Percentiles rank a stretch among this genome's conserved stretches.
Conservation (phyloP, 2,329 filamentous ascomycete genomes). For the Hortaea werneckii region DNA sequence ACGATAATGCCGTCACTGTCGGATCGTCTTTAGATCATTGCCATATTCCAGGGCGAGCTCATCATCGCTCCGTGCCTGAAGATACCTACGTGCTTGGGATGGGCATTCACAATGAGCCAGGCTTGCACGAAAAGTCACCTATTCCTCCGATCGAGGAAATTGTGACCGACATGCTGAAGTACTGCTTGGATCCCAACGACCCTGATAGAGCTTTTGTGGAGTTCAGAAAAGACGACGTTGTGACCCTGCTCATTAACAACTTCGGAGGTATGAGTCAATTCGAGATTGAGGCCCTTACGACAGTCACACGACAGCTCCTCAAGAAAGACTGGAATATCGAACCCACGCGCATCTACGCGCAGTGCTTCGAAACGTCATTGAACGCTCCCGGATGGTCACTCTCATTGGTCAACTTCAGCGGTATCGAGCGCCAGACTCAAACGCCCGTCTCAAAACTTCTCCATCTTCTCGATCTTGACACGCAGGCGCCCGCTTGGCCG, state of each 20-base stretch:
- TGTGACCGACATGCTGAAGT: constrained; percentile 38
- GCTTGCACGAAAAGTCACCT: constrained; percentile 34
- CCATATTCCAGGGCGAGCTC: constrained; percentile 42
- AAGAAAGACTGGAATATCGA: constrained; percentile 39
- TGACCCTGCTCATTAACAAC: constrained; percentile 40
- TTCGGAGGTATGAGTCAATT: constrained; percentile 40
- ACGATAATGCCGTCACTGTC: constrained; percentile 39
- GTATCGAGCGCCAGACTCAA: constrained; percentile 33
- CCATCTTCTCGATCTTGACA: constrained; percentile 40
- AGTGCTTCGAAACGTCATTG: constrained; percentile 43
- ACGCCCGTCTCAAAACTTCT: constrained; percentile 34
- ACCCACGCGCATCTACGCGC: constrained; percentile 38
- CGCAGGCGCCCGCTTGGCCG: constrained; percentile 43
- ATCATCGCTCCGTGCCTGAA: constrained; percentile 34
- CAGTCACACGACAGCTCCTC: constrained; percentile 31
- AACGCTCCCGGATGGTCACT: constrained; percentile 49
- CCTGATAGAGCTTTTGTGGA: constrained; percentile 40
- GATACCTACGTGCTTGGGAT: constrained; percentile 33
- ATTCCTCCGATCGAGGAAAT: constrained; percentile 41
- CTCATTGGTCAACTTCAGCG: constrained; percentile 43
- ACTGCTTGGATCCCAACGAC: constrained; percentile 39
- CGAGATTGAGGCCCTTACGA: constrained; percentile 39
- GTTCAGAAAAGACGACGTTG: constrained; percentile 36
- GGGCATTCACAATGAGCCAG: constrained; percentile 44
- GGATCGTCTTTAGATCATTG: constrained; percentile 43